Base-by-base conservation (phyloP, 805 yeast species). In the Kazachstania psychrophila region DNA sequence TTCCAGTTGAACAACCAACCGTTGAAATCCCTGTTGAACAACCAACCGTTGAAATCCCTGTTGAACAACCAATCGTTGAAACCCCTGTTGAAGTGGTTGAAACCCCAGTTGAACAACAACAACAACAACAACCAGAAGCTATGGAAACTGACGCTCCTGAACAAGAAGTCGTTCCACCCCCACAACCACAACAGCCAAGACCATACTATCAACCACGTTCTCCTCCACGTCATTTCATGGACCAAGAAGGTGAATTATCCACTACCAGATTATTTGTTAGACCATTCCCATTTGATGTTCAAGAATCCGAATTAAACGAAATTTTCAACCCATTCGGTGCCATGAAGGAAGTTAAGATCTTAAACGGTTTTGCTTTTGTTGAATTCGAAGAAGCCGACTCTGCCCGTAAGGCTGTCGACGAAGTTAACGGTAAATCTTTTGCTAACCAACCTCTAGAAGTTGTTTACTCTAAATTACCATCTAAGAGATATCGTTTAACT, bases 281-380 rank as follows among this genome's bases (percentile, higher is more conserved):
- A 71, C 82, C 82, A 28, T 68, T 75, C 52, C 73, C 75, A 47
- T 69, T 65, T 35, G 79, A 73, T 44, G 67, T 61, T 28, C 62
- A 58, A 42, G 70, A 65, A 43, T 75, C 77, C 43, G 83, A 79
- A 51, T 62, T 82, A 38, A 79, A 78, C 62, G 84, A 74, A 41
- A 76, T 76, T 55, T 81, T 82, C 55, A 58, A 75, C 15, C 70
- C 75, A 39, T 70, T 69, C 42, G 94, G 89, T 48, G 72, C 80
- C 33, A 64, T 82, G 50, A 66, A 69, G 43, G 86, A 79, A 53
- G 75, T 79, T 36, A 77, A 77, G 56, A 62, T 81, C 48, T 69
- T 79, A 70, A 79, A 81, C 51, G 95, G 95, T 29, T 83, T 77
- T 54, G 96, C 94, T 18, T 88, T 85, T 58, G 82, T 89, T 42